Percentiles rank a stretch among this genome's conserved stretches.
Evolutionary conservation across 169 alveolate genomes (phyloP).

Genomic region (Cryptosporidium xiaoi): DNA sequence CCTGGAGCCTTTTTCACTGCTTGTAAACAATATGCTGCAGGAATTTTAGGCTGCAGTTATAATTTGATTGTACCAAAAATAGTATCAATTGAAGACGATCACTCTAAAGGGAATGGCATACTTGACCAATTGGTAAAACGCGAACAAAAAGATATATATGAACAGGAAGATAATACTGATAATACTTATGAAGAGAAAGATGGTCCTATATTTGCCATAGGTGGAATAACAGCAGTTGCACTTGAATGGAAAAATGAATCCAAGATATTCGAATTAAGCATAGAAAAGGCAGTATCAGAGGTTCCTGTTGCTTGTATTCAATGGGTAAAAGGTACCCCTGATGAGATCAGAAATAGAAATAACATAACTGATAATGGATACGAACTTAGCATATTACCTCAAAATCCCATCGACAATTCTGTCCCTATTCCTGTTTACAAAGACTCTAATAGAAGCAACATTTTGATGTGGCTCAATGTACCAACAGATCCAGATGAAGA

Average conservation of each 20-base stretch:
- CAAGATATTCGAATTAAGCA: slow-evolving; percentile 26
- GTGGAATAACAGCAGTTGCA: slow-evolving; percentile 44
- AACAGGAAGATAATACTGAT: neutral
- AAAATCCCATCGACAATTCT: slow-evolving; percentile 23
- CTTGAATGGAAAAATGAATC: slow-evolving; percentile 48
- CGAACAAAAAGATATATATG: neutral
- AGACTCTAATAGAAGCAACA: slow-evolving; percentile 22
- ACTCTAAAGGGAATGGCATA: neutral
- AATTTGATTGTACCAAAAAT: slow-evolving; percentile 51
- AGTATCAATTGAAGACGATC: slow-evolving; percentile 8
- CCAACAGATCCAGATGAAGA: slow-evolving; percentile 21
- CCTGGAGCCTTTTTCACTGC: slow-evolving; percentile 64
- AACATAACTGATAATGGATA: slow-evolving; percentile 38
- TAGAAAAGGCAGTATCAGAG: slow-evolving; percentile 32
- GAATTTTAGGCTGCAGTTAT: slow-evolving; percentile 18
- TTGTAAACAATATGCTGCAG: slow-evolving; percentile 48
- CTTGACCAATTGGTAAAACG: too few species aligned
- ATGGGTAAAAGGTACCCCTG: slow-evolving; percentile 21
- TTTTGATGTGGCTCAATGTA: slow-evolving; percentile 43
- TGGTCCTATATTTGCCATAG: slow-evolving; percentile 24
- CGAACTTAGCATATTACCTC: slow-evolving; percentile 37
- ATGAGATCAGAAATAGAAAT: neutral
- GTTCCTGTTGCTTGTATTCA: slow-evolving; percentile 16
- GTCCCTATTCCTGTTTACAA: slow-evolving; percentile 34
- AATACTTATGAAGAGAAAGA: slow-evolving; percentile 1